phyloP scores from a whole-genome alignment of 1,284 basidiomycete genomes.

The Apiotrichum mycotoxinovorans region DNA sequence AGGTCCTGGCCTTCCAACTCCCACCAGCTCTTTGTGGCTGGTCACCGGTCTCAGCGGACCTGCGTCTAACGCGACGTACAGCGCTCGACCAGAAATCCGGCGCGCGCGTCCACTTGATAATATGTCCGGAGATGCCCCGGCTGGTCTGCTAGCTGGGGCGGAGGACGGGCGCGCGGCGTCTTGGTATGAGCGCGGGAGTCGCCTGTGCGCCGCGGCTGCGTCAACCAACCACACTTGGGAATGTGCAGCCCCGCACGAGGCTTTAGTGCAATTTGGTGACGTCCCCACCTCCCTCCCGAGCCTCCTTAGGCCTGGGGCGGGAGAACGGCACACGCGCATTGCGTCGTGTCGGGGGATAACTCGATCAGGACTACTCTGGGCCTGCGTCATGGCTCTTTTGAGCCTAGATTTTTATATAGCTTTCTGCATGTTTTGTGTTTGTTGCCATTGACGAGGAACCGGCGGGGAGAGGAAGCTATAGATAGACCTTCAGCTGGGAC shows the following conservation, averaged over 20 bases:
- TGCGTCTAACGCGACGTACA: slow-evolving; percentile 38
- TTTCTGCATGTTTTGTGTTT: neutral
- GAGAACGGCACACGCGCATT: too few species aligned
- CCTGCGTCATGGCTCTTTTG: slow-evolving; percentile 42
- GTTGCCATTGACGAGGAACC: too few species aligned
- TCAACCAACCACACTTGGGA: too few species aligned
- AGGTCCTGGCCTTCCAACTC: slow-evolving; percentile 53
- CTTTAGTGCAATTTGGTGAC: slow-evolving; percentile 55
- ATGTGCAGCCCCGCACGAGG: slow-evolving; percentile 21
- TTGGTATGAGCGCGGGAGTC: slow-evolving; percentile 48
- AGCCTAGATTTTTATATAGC: slow-evolving; percentile 48
- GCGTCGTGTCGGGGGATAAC: slow-evolving; percentile 49
- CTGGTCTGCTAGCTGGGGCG: neutral
- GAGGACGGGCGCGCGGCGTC: slow-evolving; percentile 13
- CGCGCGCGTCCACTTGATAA: slow-evolving; percentile 13
- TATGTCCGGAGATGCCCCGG: slow-evolving; percentile 37
- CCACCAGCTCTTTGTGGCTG: slow-evolving; percentile 14
- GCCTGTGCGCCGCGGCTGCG: slow-evolving; percentile 5
- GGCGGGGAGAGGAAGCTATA: too few species aligned
- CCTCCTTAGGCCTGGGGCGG: too few species aligned
- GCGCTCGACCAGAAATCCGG: slow-evolving; percentile 52
- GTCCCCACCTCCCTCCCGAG: slow-evolving; percentile 20
- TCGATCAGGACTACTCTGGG: slow-evolving; percentile 55
- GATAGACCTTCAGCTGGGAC: too few species aligned
- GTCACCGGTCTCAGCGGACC: slow-evolving; percentile 44